Evolutionary conservation across 2,329 filamentous ascomycete genomes (phyloP).

Genomic region (Aspergillus caelatus): DNA sequence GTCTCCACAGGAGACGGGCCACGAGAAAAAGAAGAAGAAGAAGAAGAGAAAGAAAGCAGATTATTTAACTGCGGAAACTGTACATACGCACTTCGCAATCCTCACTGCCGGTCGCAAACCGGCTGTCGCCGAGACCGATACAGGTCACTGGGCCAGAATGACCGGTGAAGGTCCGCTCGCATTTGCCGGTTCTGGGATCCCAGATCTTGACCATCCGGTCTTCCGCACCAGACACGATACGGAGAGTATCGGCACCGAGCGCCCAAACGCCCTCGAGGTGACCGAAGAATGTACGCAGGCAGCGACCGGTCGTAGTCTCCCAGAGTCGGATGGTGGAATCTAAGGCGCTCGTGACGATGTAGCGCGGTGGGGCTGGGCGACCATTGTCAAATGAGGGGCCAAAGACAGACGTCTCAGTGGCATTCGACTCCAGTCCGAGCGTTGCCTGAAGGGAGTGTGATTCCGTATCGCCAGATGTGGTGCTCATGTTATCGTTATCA

Average conservation of each 20-base stretch:
- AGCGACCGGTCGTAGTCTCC: conserved; percentile 81
- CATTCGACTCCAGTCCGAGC: conserved; percentile 27
- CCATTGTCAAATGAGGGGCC: conserved; percentile 64
- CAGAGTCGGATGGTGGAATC: conserved; percentile 91
- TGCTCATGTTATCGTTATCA: conserved; percentile 58
- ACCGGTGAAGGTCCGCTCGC: conserved; percentile 88
- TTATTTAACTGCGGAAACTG: conserved; percentile 59
- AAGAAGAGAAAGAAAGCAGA: too few relatives aligned
- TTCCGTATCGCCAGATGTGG: conserved; percentile 33
- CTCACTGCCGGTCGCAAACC: conserved; percentile 89
- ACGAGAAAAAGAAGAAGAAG: conserved; percentile 12
- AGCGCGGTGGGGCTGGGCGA: conserved; percentile 77
- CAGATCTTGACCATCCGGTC: conserved; percentile 95
- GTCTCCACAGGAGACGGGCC: conserved; percentile 3
- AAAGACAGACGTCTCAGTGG: conserved; percentile 57
- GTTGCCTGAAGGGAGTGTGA: conserved; percentile 27
- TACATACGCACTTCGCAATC: conserved; percentile 89
- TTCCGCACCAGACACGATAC: conserved; percentile 86
- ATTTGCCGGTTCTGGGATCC: conserved; percentile 89
- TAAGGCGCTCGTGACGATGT: conserved; percentile 90
- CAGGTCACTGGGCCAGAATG: conserved; percentile 92
- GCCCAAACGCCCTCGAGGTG: conserved; percentile 97
- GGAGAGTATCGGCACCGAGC: conserved; percentile 81
- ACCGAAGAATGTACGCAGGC: conserved; percentile 90
- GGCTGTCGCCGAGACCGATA: conserved; percentile 84